Evolutionary conservation across 306 rosid genomes (phyloP), one percentile per base, ranked within the genome.

Genomic region (Rosa multiflora): DNA sequence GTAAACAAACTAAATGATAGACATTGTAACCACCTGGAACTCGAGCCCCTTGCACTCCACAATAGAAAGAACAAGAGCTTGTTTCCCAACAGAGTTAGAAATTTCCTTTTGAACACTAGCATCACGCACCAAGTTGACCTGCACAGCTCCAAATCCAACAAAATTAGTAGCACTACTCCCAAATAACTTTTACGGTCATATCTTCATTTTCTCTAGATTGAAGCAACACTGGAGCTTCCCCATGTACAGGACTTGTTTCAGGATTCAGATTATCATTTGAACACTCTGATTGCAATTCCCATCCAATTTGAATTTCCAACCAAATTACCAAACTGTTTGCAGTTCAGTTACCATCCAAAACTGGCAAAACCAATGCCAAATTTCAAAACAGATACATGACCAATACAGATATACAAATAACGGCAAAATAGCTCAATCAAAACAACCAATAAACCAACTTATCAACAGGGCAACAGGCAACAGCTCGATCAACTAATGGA

Each of bases 41-140:
- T 92, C 97, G 12, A 92, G 93, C 11, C 97, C 97, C 67, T 92
- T 92, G 82, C 97, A 87, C 83, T 92, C 94, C 52, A 92, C 18
- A 51, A 90, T 80, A 1, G 97, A 90, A 66, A 92, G 81, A 39
- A 92, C 89, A 84, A 92, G 92, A 79, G 94, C 94, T 11, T 86
- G 90, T 78, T 90, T 90, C 21, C 91, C 94, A 37, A 88, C 88
- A 68, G 66, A 53, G 4, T 67, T 76, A 2, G 80, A 46, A 46
- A 92, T 80, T 68, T 87, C 88, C 14, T 78, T 80, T 39, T 88
- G 85, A n/a, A 85, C 85, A 63, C 15, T 40, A 56, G 82, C 91
- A 73, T 92, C 97, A 4, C 95, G 91, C 26, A 92, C 95, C 87
- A 92, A 79, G 64, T 90, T 90, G 10, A 92, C 95, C 62, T 92